A percentile compares a stretch with the other conserved stretches of the same genome.
These are phyloP conservation scores for Podaxis sp. DNA, from an alignment of 768 basidiomycete genomes.

Conservation along the genomic window DNA sequence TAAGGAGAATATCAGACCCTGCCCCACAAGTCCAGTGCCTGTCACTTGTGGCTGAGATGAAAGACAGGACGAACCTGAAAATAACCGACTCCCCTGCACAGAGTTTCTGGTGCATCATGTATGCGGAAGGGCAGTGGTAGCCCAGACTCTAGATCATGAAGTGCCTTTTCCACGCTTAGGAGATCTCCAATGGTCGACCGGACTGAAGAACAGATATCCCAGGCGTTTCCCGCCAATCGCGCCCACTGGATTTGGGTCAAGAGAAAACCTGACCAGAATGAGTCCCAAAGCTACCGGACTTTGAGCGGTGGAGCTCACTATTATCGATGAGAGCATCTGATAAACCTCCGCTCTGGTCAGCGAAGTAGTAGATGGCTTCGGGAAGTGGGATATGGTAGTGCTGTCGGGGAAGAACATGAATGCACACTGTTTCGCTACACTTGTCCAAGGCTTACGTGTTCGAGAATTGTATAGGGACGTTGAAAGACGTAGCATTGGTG, in stretches of 20 bases:
- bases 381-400: not conserved
- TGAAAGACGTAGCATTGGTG: slow-evolving; percentile 13
- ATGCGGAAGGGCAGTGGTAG: not conserved
- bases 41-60: not conserved
- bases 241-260: slow-evolving; percentile 1
- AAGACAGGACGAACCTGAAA: not conserved
- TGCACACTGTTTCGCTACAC: not conserved
- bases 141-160: not conserved
- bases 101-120: not conserved
- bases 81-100: not conserved
- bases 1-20: not conserved
- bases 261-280: not conserved
- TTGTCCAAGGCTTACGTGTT: not conserved
- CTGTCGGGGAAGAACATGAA: not conserved
- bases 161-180: not conserved
- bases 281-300: not conserved
- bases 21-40: not conserved
- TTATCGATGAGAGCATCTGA: not conserved
- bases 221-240: not conserved
- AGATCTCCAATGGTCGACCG: not conserved
- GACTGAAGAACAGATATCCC: not conserved
- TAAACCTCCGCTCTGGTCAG: not conserved
- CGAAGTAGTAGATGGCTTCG: not conserved
- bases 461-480: slow-evolving; percentile 12
- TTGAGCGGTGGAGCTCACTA: not conserved